Percentiles rank a stretch among this genome's conserved stretches.
phyloP scores from a whole-genome alignment of 345 rosid genomes.

The Odontarrhena argentea region DNA sequence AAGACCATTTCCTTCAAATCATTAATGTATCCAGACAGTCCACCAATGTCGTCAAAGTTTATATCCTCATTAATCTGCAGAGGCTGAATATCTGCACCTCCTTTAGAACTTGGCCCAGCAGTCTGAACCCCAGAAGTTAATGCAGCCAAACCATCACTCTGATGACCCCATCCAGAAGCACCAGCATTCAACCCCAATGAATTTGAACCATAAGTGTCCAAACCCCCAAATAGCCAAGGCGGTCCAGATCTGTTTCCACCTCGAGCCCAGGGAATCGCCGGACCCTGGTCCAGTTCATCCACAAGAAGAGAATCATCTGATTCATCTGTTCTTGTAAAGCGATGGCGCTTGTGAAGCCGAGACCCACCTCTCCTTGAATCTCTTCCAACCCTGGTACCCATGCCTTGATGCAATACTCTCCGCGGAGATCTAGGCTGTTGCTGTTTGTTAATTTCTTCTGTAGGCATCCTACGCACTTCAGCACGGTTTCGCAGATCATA shows the following conservation, averaged over 20 bases:
- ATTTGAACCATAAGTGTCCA: conserved; percentile 83
- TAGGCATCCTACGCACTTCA: conserved; percentile 80
- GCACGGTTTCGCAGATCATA: conserved; percentile 97
- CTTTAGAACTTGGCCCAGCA: conserved; percentile 99
- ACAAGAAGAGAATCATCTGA: conserved; percentile 99
- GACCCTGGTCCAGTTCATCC: conserved; percentile 99
- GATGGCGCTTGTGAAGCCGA: conserved; percentile 92
- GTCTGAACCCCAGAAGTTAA: conserved; percentile 92
- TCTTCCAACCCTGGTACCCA: conserved; percentile 82
- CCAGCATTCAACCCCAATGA: conserved; percentile 89
- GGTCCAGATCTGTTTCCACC: conserved; percentile 94
- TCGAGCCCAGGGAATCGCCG: conserved; percentile 91
- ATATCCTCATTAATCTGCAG: conserved; percentile 92
- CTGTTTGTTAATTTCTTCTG: conserved; percentile 67
- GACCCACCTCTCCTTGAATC: conserved; percentile 94
- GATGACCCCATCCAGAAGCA: conserved; percentile 99
- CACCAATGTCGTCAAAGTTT: conserved; percentile 96
- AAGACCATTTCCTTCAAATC: conserved; percentile 99
- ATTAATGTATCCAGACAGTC: conserved; percentile 90
- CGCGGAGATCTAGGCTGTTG: conserved; percentile 88
- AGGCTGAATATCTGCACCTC: conserved; percentile 99
- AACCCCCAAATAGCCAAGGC: conserved; percentile 97
- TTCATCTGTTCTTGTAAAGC: conserved; percentile 78
- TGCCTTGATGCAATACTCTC: conserved; percentile 96
- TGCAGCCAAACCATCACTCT: conserved; percentile 75